Percentiles rank a stretch among this genome's conserved stretches.
Conservation (phyloP, 129 eudicot genomes). For the Saposhnikovia divaricata region DNA sequence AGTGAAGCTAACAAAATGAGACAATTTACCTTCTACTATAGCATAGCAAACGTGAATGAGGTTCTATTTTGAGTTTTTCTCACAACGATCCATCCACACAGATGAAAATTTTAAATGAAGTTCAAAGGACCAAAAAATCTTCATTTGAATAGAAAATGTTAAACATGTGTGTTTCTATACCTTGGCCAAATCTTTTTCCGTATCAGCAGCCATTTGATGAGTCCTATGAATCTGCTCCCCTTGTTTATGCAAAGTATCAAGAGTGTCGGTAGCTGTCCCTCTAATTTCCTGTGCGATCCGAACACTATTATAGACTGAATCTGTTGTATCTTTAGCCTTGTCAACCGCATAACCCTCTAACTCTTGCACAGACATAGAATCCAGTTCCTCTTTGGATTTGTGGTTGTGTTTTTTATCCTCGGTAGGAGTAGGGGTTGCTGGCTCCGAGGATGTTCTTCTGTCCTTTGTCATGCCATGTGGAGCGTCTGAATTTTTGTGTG, state of each 20-base stretch:
- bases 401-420: conserved; percentile 29
- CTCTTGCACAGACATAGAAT: conserved; percentile 72
- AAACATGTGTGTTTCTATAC: conserved; percentile 16
- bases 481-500: conserved; percentile 12
- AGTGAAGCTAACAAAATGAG: not conserved
- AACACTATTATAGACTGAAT: conserved; percentile 59
- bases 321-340: conserved; percentile 65
- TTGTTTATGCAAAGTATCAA: conserved; percentile 84
- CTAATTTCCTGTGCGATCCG: conserved; percentile 79
- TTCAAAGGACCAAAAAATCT: not conserved
- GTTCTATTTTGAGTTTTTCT: no score
- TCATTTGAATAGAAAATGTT: not conserved
- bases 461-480: conserved; percentile 16
- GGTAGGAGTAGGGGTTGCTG: conserved; percentile 20
- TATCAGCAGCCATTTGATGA: conserved; percentile 64
- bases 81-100: not conserved
- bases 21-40: not conserved
- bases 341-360: conserved; percentile 74
- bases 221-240: conserved; percentile 93
- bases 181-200: conserved; percentile 78
- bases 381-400: conserved; percentile 35
- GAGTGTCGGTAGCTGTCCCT: conserved; percentile 54
- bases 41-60: not conserved
- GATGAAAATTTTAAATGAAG: not conserved
- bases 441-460: conserved; percentile 54